Evolutionary conservation across 1,139 yeast genomes (phyloP), one percentile per base, ranked within the genome.

Genomic region (Pichia kudriavzevii): DNA sequence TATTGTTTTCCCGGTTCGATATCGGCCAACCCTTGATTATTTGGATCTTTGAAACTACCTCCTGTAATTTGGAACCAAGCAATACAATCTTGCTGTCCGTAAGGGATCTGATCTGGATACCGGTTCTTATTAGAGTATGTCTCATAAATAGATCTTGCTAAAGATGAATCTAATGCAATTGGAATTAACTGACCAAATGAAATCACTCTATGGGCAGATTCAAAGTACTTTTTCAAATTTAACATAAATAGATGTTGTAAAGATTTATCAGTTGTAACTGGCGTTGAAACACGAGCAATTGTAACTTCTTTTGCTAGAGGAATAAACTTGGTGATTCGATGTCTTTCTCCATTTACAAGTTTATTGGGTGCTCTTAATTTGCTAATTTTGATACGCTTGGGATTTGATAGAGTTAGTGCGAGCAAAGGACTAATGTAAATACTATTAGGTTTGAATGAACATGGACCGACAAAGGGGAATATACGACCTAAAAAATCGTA

Each of bases 21-120:
- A 2, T 52, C 53, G 1, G 52, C 47, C 3, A 55, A 54, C 19
- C 46, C 49, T 2, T 29, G 38, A 7, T 25, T 28, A 10, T 48
- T 45, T 4, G 55, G 62, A 0, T 69, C 68, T 15, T 60, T 55
- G 16, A 64, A 61, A 8, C 72, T 64, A 4, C 77, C 69, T 5
- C 60, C 60, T 0, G 66, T 58, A 6, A 72, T 62, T 46, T 73
- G 74, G 56, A 87, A 88, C 96, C 96, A 91, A 0, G 91, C 94
- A 11, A 88, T 72, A 0, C 75, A 67, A 52, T 87, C 87, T 0
- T 84, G 78, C 27, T 66, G 69, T 0, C 85, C 84, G 2, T 63
- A 59, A 0, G 85, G 87, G 2, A 67, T 60, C 1, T 69, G 59
- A 9, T 61, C 59, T 5, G 67, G 62, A 25, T 55, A 52, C 2